These are phyloP conservation scores for Talaromyces thailandensis DNA, from an alignment of 495 filamentous ascomycete genomes.

Conservation along the genomic window DNA sequence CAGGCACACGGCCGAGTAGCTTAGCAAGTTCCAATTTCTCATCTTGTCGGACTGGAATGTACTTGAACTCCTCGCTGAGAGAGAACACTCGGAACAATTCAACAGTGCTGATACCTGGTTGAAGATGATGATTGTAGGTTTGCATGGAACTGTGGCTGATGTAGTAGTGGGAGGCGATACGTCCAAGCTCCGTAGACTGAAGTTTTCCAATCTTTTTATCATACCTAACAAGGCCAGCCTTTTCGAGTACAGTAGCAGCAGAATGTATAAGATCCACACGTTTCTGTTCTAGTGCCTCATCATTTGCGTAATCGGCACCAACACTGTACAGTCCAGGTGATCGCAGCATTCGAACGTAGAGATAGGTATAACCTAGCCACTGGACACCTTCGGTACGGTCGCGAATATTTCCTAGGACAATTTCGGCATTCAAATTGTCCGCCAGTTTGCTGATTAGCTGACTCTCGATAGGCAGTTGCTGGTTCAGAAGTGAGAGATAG, in stretches of 20 bases:
- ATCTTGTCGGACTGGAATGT: conserved; percentile 94
- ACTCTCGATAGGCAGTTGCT: conserved; percentile 95
- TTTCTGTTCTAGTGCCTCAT: conserved; percentile 88
- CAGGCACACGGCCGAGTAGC: conserved; percentile 77
- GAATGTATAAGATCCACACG: conserved; percentile 94
- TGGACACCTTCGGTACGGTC: conserved; percentile 92
- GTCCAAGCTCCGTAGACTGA: conserved; percentile 86
- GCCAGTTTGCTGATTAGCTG: conserved; percentile 89
- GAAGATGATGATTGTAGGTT: conserved; percentile 91
- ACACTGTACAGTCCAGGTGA: conserved; percentile 95
- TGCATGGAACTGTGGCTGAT: conserved; percentile 94
- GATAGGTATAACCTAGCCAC: conserved; percentile 97
- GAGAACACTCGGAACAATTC: conserved; percentile 98
- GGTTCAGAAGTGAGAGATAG: conserved; percentile 91
- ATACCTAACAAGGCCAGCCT: conserved; percentile 83
- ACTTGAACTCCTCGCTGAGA: conserved; percentile 97
- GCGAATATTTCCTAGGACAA: conserved; percentile 92
- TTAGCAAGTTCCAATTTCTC: conserved; percentile 96
- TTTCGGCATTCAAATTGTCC: conserved; percentile 94
- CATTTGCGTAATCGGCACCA: conserved; percentile 88
- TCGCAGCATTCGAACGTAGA: conserved; percentile 95
- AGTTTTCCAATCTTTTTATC: conserved; percentile 88
- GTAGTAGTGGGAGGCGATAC: conserved; percentile 97
- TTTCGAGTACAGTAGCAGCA: conserved; percentile 79
- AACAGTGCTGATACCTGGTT: conserved; percentile 81